These are phyloP conservation scores for Protomyces lactucae-debilis DNA, from an alignment of 1,139 yeast genomes.

Conservation along the genomic window DNA sequence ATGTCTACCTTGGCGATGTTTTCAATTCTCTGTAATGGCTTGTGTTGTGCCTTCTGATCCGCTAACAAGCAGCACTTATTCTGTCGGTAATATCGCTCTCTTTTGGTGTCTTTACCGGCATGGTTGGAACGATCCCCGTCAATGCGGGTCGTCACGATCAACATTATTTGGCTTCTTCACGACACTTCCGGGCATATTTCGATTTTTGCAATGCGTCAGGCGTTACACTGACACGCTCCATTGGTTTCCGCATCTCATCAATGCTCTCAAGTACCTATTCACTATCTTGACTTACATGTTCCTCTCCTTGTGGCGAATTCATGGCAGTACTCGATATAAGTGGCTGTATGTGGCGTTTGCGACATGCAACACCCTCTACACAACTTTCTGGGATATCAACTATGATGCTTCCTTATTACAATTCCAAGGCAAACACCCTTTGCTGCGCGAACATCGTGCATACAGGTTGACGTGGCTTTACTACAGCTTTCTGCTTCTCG, in stretches of 20 bases:
- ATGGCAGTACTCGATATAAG: constrained; percentile 45
- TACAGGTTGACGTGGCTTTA: constrained; percentile 58
- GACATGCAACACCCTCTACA: constrained; percentile 60
- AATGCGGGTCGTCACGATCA: constrained; percentile 76
- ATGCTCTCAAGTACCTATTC: constrained; percentile 68
- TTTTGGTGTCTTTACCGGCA: constrained; percentile 77
- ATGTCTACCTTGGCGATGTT: constrained; percentile 88
- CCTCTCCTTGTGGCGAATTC: constrained; percentile 75
- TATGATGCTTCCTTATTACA: constrained; percentile 96
- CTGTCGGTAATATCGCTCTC: constrained; percentile 77
- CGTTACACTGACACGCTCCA: constrained; percentile 92
- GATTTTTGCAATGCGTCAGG: constrained; percentile 81
- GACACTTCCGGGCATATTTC: constrained; percentile 82
- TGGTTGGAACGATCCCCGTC: constrained; percentile 51
- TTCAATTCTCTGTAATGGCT: constrained; percentile 56
- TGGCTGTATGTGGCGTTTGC: constrained; percentile 71
- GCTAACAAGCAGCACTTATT: constrained; percentile 50
- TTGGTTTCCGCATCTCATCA: constrained; percentile 96
- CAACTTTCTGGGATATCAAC: constrained; percentile 75
- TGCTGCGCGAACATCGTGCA: constrained; percentile 54
- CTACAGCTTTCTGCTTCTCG: constrained; percentile 66
- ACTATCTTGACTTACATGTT: constrained; percentile 65
- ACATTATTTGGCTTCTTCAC: constrained; percentile 73
- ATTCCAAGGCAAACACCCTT: constrained; percentile 50
- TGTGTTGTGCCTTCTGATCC: neutral